Evolutionary conservation across 495 filamentous ascomycete species (phyloP), one percentile per base, ranked within the genome.

Genomic region (Penicilliopsis zonata): DNA sequence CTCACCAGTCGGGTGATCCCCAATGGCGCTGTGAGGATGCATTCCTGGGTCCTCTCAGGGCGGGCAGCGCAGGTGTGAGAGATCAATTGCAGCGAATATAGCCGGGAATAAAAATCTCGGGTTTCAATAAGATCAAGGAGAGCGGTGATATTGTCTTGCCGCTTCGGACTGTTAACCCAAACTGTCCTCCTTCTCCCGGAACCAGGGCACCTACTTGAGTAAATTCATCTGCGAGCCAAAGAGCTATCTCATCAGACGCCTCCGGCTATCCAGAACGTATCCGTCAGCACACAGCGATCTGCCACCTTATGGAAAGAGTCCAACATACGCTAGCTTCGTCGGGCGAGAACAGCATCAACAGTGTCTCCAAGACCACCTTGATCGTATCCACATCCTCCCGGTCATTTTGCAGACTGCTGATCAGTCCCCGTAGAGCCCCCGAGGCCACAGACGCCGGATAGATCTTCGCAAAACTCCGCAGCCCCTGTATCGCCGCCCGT

Each of bases 151-250:
- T 98, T 96, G 57, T 96, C 90, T 79, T 96, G 88, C 42, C 86
- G 77, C 78, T 66, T 41, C 29, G 7, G 25, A 54, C 34, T 54
- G 44, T 65, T 54, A 73, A 61, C 57, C 61, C 47, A 62, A 61
- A 44, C 39, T 32, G 17, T 20, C 34, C 29, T 24, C n/a, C n/a
- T n/a, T n/a, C n/a, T n/a, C n/a, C n/a, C n/a, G 10, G 16, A 21
- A 28, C 21, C 6, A 9, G 15, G 17, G 15, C 25, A 39, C 65
- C 35, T 59, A 83, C 82, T 70, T 94, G 86, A 18, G 92, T 96
- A 46, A 98, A 98, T 53, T 95, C 87, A 59, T 98, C 90, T 29
- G 90, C 88, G 34, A 98, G 69, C 87, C 88, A 96, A 4, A 95
- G 71, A 17, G 84, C 82, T 48, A 98, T 92, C 52, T 98, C 90